Evolutionary conservation across 106 monocot species (phyloP).

Genomic region (Allium fistulosum): DNA sequence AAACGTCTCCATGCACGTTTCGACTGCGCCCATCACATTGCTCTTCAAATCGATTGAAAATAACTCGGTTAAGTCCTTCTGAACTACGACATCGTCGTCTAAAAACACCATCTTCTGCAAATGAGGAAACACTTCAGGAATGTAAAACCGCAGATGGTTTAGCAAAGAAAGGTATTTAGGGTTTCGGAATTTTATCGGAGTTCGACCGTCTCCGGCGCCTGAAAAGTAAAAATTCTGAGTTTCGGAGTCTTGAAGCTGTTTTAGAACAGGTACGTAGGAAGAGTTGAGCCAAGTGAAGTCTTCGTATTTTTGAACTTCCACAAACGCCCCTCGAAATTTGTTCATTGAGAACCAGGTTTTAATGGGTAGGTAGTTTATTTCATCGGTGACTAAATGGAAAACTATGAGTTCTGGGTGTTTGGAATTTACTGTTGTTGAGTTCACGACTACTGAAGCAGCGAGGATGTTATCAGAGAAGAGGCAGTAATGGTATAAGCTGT

Average conservation of each 20-base stretch:
- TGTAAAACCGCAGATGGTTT: slow-evolving; percentile 76
- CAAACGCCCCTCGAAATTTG: slow-evolving; percentile 44
- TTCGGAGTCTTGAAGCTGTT: slow-evolving; percentile 61
- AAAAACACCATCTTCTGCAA: slow-evolving; percentile 67
- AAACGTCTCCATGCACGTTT: slow-evolving; percentile 84
- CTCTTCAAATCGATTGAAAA: slow-evolving; percentile 61
- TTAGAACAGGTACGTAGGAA: slow-evolving; percentile 78
- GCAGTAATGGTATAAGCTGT: slow-evolving; percentile 58
- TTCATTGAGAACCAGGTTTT: slow-evolving; percentile 74
- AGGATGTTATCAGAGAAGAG: slow-evolving; percentile 80
- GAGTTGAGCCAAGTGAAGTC: slow-evolving; percentile 78
- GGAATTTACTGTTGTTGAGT: slow-evolving; percentile 59
- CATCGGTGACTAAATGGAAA: slow-evolving; percentile 78
- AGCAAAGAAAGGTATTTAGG: slow-evolving; percentile 79
- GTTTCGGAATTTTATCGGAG: slow-evolving; percentile 71
- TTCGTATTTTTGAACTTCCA: slow-evolving; percentile 72
- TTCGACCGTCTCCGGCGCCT: slow-evolving; percentile 22
- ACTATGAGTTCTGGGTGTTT: slow-evolving; percentile 44
- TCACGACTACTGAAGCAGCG: slow-evolving; percentile 64
- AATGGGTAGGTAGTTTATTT: slow-evolving; percentile 65
- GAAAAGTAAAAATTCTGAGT: slow-evolving; percentile 80
- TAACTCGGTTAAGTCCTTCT: slow-evolving; percentile 50
- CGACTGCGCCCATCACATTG: slow-evolving; percentile 83
- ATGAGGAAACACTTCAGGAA: slow-evolving; percentile 70
- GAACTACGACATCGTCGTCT: slow-evolving; percentile 77